phyloP scores from a whole-genome alignment of 2,329 filamentous ascomycete genomes.

The Neofusicoccum sp. region DNA sequence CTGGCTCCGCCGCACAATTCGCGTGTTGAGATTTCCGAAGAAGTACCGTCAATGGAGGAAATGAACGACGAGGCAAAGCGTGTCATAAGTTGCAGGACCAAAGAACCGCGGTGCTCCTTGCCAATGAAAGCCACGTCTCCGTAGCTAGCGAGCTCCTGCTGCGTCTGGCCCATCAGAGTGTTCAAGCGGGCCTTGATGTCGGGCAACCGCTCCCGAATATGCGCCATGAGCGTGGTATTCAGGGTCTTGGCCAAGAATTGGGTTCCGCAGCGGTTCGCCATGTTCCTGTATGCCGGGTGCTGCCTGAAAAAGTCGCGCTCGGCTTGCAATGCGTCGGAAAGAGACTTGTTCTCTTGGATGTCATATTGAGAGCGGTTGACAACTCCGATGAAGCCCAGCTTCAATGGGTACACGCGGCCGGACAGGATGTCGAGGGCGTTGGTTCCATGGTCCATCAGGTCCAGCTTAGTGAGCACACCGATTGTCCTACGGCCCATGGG shows the following conservation, averaged over 20 bases:
- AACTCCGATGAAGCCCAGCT: conserved; percentile 95
- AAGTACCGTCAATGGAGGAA: conserved; percentile 97
- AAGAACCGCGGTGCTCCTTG: conserved; percentile 90
- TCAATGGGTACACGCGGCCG: conserved; percentile 91
- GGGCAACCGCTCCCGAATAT: conserved; percentile 91
- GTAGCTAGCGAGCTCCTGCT: conserved; percentile 96
- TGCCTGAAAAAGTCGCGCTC: conserved; percentile 96
- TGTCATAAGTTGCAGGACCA: conserved; percentile 97
- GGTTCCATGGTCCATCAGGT: conserved; percentile 98
- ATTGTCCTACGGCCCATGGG: conserved; percentile 92
- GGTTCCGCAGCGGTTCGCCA: conserved; percentile 88
- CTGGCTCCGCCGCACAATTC: conserved; percentile 91
- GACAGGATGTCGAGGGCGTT: conserved; percentile 98
- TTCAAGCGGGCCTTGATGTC: conserved; percentile 98
- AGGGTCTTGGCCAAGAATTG: conserved; percentile 92
- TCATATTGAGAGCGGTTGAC: conserved; percentile 98
- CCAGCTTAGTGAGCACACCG: conserved; percentile 93
- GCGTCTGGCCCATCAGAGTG: conserved; percentile 98
- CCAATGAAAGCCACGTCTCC: conserved; percentile 97
- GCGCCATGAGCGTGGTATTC: conserved; percentile 91
- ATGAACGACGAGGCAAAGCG: conserved; percentile 97
- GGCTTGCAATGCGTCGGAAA: conserved; percentile 78
- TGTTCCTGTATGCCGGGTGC: conserved; percentile 95
- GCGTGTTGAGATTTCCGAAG: conserved; percentile 97
- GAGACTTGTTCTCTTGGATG: conserved; percentile 92